These are phyloP conservation scores for Davidsoniella eucalypti DNA, from an alignment of 2,329 filamentous ascomycete genomes.

Conservation along the genomic window DNA sequence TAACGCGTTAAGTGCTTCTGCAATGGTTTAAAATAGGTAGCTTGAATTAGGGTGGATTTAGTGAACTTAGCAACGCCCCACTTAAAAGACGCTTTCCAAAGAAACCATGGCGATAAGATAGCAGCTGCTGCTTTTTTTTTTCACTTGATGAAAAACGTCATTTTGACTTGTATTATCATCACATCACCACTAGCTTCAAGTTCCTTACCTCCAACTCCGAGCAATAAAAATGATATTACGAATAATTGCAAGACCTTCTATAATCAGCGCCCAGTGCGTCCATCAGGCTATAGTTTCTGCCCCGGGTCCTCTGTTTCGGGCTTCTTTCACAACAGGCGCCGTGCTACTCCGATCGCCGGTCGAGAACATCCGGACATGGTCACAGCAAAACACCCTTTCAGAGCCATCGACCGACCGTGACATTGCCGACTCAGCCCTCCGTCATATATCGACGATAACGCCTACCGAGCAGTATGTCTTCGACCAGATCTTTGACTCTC, in stretches of 20 bases:
- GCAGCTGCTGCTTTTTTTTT: neutral
- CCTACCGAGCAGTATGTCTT: constrained; percentile 41
- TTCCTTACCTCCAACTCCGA: too few species aligned
- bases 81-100: too few species aligned
- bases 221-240: too few species aligned
- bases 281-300: neutral
- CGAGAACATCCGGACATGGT: too few species aligned
- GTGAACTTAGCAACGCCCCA: too few species aligned
- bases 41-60: too few species aligned
- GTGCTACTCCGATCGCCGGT: too few species aligned
- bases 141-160: neutral
- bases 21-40: too few species aligned
- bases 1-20: neutral
- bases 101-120: neutral
- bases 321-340: too few species aligned
- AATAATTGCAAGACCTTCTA: too few species aligned
- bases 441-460: constrained; percentile 35
- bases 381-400: neutral
- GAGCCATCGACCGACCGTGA: neutral
- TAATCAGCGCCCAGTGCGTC: neutral
- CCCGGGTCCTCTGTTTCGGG: too few species aligned
- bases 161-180: neutral
- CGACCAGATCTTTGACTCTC: constrained; percentile 35
- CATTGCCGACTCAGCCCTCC: neutral
- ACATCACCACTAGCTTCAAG: neutral